Base-by-base conservation (phyloP, 2,329 filamentous ascomycete species). In the Stemphylium beticola region DNA sequence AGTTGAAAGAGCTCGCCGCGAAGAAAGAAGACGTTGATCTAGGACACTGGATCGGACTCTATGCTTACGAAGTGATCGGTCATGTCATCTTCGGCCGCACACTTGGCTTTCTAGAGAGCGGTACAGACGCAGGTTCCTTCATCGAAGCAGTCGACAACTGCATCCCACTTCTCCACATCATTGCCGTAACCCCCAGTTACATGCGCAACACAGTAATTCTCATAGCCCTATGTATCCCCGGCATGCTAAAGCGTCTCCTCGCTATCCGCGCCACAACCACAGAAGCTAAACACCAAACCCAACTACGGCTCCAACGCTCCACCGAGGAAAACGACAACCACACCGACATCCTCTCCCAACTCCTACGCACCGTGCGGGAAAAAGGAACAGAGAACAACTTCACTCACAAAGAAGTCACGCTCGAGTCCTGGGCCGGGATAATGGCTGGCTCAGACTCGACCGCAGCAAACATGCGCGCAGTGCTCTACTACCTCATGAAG, bases 21-120 rank as follows among this genome's bases (percentile, higher is more conserved):
- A 46, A 34, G 20, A 58, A 64, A 49, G 31, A 64, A 49, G 31
- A 46, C 3, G 51, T 73, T 14, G 65, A 73, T 34, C 42, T 71
- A 15, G 68, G 68, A 1, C 43, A 57, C 20, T 74, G 69, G 71
- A 43, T 71, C 40, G 62, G 72, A 36, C 55, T 62, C 44, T 66
- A 58, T 3, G 50, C 59, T 18, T 47, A 77, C 69, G 78, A 81
- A 49, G 71, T 78, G n/a, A 68, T 79, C 15, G 76, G 78, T 15
- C 72, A 74, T 26, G 57, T 78, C 17, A 75, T 72, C 18, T 80
- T 79, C 40, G 74, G 77, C 17, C 66, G 69, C 9, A 71, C 71
- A 46, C 77, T 79, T 46, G 77, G 78, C 2, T 81, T 79, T 58
- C 65, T 80, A 45, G 63, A 78, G 20, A 60, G 69, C 6, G 68